Evolutionary conservation across 176 grass and related monocot genomes (phyloP), one percentile per base, ranked within the genome.

Genomic region (Pontederia crassipes): DNA sequence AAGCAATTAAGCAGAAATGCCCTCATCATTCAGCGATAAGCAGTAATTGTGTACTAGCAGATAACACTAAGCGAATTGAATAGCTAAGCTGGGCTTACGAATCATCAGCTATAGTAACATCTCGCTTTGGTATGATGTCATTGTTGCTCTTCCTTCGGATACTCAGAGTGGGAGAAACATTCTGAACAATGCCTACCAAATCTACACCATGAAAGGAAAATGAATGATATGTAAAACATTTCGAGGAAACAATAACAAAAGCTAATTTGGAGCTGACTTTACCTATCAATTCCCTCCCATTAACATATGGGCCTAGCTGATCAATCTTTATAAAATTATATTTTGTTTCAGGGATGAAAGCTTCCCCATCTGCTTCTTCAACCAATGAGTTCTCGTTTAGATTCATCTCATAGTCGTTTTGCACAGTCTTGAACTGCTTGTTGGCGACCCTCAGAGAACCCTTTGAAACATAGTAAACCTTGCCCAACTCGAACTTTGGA

Each of bases 381-480:
- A 98, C 74, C 49, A 89, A 50, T 61, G 93, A 85, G 65, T 58
- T 88, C 72, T 98, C 93, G 69, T 92, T 92, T 17, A 98, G 80
- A 6, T 76, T 89, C 93, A 98, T 75, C 75, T 98, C 93, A 62
- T 98, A 98, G 49, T 98, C 93, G 79, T 98, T 98, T 59, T 82
- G 66, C 16, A 98, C 93, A 4, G 93, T 98, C 52, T 75, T 88
- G 82, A 98, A 98, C 73, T 83, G 93, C 67, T 88, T 98, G 58
- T 98, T 98, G 35, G 93, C 93, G 29, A 98, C 77, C 61, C 76
- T 76, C 12, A 98, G 84, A 10, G 82, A 98, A 4, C 93, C 93
- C 49, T 92, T 98, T 27, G 93, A 98, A 62, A 98, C 80, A 12
- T 92, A 98, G 59, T 98, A 98, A 3, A 98, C 93, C 58, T 98